Conservation (phyloP, 2,329 filamentous ascomycete genomes). For the Colletotrichum brevisporum region DNA sequence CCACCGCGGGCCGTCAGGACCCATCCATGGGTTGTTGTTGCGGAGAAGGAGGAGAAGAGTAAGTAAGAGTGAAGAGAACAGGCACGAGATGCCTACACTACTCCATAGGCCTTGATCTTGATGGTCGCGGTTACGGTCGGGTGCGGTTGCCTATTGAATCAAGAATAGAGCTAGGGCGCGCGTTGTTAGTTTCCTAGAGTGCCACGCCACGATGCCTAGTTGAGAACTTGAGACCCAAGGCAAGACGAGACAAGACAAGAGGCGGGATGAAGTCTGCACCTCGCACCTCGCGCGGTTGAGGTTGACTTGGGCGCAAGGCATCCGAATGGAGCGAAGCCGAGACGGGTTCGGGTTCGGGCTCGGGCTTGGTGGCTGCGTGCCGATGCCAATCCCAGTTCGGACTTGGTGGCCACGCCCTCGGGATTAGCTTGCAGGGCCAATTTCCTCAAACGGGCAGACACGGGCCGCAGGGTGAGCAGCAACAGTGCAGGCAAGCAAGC, state of each 20-base stretch:
- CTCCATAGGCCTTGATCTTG: background rate
- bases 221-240: no score
- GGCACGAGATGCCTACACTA: no score
- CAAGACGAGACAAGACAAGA: no score
- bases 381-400: conserved; percentile 29
- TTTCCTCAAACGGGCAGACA: conserved; percentile 37
- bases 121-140: background rate
- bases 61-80: background rate
- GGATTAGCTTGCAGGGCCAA: conserved; percentile 35
- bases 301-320: conserved; percentile 12
- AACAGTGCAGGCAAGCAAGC: no score
- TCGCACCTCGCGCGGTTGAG: conserved; percentile 11
- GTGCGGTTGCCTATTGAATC: conserved; percentile 4
- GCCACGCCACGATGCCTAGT: no score
- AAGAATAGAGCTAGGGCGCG: conserved; percentile 11
- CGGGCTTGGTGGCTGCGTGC: conserved; percentile 26
- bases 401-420: conserved; percentile 31
- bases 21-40: background rate
- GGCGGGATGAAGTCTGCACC: conserved; percentile 22
- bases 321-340: conserved; percentile 28
- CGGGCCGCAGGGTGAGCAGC: conserved; percentile 35
- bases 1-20: conserved; percentile 3
- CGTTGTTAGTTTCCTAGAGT: background rate
- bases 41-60: background rate
- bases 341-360: conserved; percentile 31